A percentile compares a stretch with the other conserved stretches of the same genome.
Evolutionary conservation across 2,329 filamentous ascomycete species (phyloP).

Genomic region (Calonectria henricotiae): DNA sequence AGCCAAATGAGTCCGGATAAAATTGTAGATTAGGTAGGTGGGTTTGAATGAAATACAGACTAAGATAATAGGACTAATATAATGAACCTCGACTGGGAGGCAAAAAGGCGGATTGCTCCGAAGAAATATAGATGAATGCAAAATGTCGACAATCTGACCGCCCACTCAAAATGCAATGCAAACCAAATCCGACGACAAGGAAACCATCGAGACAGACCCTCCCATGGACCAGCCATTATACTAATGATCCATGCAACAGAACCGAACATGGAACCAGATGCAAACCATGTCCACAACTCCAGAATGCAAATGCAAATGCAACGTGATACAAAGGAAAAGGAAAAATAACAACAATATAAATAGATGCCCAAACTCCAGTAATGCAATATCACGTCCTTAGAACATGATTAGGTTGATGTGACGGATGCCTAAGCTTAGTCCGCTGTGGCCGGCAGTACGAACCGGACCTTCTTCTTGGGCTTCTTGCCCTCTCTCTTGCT

Average conservation of each 20-base stretch:
- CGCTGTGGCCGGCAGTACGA: conserved; percentile 66
- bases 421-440: conserved; percentile 33
- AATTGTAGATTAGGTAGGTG: conserved; percentile 14
- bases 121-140: conserved; percentile 31
- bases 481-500: conserved; percentile 56
- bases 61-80: conserved; percentile 15
- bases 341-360: conserved; percentile 37
- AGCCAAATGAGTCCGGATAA: conserved; percentile 12
- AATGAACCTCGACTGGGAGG: conserved; percentile 34
- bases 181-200: conserved; percentile 24
- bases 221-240: conserved; percentile 46
- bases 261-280: conserved; percentile 24
- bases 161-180: conserved; percentile 30
- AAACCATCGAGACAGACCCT: conserved; percentile 26
- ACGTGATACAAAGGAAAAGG: conserved; percentile 8
- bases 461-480: conserved; percentile 72
- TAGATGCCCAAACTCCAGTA: conserved; percentile 40
- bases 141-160: conserved; percentile 32
- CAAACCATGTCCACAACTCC: conserved; percentile 27
- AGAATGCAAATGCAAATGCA: conserved; percentile 31
- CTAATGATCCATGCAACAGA: conserved; percentile 37
- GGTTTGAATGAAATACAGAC: conserved; percentile 19
- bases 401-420: background rate
- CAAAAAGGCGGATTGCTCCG: conserved; percentile 38
- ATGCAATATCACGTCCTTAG: conserved; percentile 45